phyloP scores from a whole-genome alignment of 352 stramenopile genomes.

The Globisporangium heterothallicum region DNA sequence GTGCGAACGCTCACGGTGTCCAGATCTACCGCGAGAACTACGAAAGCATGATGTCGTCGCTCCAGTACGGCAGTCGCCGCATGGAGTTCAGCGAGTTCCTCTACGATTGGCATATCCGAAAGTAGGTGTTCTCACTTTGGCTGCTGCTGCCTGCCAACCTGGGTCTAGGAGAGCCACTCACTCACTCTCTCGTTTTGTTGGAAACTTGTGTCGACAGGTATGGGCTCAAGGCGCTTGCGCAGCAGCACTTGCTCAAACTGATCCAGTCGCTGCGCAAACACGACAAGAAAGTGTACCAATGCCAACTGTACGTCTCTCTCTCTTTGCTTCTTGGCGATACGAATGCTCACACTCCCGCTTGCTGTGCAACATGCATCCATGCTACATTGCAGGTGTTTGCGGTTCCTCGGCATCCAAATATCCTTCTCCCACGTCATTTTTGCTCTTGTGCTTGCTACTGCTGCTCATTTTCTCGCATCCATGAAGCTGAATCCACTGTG shows the following conservation, averaged over 20 bases:
- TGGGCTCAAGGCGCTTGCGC: constrained; percentile 62
- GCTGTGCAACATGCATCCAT: too few relatives aligned
- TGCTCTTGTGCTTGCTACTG: too few relatives aligned
- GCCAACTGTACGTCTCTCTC: constrained; percentile 39
- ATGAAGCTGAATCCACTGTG: too few relatives aligned
- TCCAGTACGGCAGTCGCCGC: constrained; percentile 67
- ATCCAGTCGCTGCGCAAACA: constrained; percentile 76
- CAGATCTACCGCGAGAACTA: constrained; percentile 75
- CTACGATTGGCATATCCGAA: constrained; percentile 81
- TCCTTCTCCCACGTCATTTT: too few relatives aligned
- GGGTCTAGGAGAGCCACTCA: not conserved
- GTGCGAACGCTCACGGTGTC: too few relatives aligned
- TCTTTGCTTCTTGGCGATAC: not conserved
- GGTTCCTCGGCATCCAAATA: constrained; percentile 69
- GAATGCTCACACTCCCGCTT: too few relatives aligned
- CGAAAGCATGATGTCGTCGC: constrained; percentile 47
- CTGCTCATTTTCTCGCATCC: too few relatives aligned
- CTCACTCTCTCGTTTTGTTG: not conserved
- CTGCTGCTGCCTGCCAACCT: not conserved
- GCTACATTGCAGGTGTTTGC: constrained; percentile 29
- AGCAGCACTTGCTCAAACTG: constrained; percentile 72
- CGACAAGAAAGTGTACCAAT: constrained; percentile 59
- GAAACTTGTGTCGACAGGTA: constrained; percentile 20
- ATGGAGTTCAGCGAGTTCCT: constrained; percentile 84
- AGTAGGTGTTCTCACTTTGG: constrained; percentile 46